These are phyloP conservation scores for Tephrocybe sp. DNA, from an alignment of 768 basidiomycete species.

Conservation along the genomic window DNA sequence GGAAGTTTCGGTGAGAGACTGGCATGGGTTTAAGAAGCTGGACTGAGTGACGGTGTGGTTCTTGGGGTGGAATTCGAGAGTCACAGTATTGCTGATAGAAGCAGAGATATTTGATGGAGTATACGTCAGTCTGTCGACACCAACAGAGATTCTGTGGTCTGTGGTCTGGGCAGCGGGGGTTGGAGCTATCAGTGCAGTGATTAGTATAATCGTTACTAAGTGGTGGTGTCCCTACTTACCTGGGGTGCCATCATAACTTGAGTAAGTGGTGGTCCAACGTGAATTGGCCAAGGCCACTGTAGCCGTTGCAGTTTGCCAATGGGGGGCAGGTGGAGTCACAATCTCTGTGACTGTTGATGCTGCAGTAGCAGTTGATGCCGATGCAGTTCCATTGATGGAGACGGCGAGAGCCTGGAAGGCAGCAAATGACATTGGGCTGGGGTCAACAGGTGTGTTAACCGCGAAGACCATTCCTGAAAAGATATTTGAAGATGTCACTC, in stretches of 20 bases:
- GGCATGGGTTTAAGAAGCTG: conserved; percentile 37
- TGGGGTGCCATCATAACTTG: conserved; percentile 36
- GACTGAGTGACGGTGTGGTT: conserved; percentile 51
- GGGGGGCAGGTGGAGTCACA: conserved; percentile 32
- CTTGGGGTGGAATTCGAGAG: conserved; percentile 44
- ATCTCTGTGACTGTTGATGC: conserved; percentile 13
- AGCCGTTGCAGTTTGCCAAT: conserved; percentile 37
- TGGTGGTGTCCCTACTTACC: too few species aligned
- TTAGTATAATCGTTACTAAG: background rate
- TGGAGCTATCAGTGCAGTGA: conserved; percentile 9
- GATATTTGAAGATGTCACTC: background rate
- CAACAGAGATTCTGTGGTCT: conserved; percentile 40
- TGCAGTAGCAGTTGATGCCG: conserved; percentile 12
- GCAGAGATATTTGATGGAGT: conserved; percentile 40
- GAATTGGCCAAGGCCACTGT: conserved; percentile 34
- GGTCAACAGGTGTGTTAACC: conserved; percentile 51
- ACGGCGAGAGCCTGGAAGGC: conserved; percentile 51
- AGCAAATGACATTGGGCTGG: conserved; percentile 39
- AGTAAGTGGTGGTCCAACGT: conserved; percentile 39
- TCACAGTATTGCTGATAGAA: conserved; percentile 40
- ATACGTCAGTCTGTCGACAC: conserved; percentile 37
- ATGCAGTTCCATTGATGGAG: conserved; percentile 30
- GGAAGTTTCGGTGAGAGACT: conserved; percentile 19
- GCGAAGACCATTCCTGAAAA: conserved; percentile 65
- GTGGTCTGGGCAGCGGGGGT: conserved; percentile 20